A percentile compares a stretch with the other conserved stretches of the same genome.
phyloP scores from a whole-genome alignment of 192 early-diverging fungal genomes.

The Backusella australiensis region DNA sequence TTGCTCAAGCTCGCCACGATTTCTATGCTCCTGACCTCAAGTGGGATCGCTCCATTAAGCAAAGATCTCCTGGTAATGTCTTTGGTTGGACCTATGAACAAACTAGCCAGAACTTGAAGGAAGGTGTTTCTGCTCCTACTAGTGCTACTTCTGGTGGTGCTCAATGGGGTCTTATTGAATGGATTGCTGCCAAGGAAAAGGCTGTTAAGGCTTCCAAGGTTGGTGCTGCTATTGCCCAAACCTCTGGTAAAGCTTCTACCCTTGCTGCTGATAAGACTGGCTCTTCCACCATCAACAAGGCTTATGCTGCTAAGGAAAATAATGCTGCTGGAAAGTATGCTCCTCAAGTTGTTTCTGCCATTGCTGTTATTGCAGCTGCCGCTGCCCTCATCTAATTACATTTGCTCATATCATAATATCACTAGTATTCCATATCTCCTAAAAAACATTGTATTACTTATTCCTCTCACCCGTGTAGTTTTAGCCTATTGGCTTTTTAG shows the following conservation, averaged over 20 bases:
- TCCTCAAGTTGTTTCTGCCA: background rate
- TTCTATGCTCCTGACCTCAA: constrained; percentile 41
- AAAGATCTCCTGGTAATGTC: constrained; percentile 45
- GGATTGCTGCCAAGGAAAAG: constrained; percentile 36
- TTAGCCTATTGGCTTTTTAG: background rate
- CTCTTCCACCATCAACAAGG: background rate
- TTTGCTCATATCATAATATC: background rate
- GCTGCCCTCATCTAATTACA: background rate
- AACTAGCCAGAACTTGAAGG: constrained; percentile 30
- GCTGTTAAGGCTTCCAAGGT: constrained; percentile 27
- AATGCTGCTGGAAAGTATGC: background rate
- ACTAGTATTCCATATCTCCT: background rate
- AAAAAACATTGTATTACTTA: constrained; percentile 5
- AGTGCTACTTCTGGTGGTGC: constrained; percentile 32
- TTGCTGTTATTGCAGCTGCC: background rate
- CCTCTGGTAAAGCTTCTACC: background rate
- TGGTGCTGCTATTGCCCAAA: constrained; percentile 5
- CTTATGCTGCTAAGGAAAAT: background rate
- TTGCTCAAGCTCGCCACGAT: constrained; percentile 36
- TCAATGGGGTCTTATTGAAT: constrained; percentile 41
- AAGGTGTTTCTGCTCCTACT: constrained; percentile 19
- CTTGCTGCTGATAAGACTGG: background rate
- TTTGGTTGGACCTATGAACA: constrained; percentile 40
- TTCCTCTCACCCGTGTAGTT: background rate
- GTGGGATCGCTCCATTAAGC: constrained; percentile 45